Percentiles rank a stretch among this genome's conserved stretches.
Evolutionary conservation across 345 rosid genomes (phyloP).

Genomic region (Litchi chinensis): DNA sequence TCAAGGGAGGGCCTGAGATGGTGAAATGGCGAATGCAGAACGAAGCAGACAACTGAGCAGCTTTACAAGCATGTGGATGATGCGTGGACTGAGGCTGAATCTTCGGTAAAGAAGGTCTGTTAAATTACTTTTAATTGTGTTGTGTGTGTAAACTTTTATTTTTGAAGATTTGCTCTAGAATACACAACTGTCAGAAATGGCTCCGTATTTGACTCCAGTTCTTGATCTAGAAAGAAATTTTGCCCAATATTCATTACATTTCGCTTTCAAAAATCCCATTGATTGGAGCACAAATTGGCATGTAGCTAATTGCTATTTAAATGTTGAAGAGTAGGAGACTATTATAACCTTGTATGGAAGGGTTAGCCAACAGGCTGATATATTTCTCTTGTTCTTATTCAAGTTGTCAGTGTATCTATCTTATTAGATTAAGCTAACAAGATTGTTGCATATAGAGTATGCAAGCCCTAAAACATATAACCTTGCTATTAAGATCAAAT

Average conservation of each 20-base stretch:
- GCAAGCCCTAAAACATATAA: neutral
- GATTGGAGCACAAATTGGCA: neutral
- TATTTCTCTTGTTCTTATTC: neutral
- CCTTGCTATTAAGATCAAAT: neutral
- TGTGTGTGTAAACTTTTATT: neutral
- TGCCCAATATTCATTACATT: neutral
- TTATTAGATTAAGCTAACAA: neutral
- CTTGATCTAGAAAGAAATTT: neutral
- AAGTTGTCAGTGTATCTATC: neutral
- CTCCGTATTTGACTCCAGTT: neutral
- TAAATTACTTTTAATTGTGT: neutral
- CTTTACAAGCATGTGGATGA: conserved; percentile 86
- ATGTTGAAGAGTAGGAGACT: conserved; percentile 2
- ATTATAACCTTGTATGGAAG: neutral
- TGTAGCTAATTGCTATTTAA: neutral
- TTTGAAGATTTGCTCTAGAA: neutral
- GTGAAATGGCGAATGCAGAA: conserved; percentile 80
- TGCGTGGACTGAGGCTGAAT: conserved; percentile 88
- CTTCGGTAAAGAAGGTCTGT: conserved; percentile 82
- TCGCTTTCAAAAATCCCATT: conserved; percentile 5
- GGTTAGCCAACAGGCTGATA: neutral
- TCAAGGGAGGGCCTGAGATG: conserved; percentile 73
- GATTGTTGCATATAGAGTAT: neutral
- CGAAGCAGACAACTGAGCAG: conserved; percentile 89
- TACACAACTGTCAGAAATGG: neutral